Evolutionary conservation across 75 land plant species (phyloP).

Genomic region (Picea glauca): DNA sequence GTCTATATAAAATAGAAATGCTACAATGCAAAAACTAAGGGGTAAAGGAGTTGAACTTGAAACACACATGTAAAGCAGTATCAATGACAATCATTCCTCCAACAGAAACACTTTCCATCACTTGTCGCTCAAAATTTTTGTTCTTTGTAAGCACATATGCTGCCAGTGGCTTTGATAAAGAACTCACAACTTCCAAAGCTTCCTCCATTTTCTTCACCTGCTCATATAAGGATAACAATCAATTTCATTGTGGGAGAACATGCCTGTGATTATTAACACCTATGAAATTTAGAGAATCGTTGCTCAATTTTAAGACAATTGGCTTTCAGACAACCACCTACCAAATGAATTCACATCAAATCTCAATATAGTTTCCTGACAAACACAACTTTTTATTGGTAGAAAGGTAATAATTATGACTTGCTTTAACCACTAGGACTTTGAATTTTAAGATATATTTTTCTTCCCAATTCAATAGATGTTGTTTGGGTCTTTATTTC

Average conservation of each 20-base stretch:
- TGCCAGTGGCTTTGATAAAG: slow-evolving; percentile 64
- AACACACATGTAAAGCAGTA: slow-evolving; percentile 56
- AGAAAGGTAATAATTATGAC: too few species aligned
- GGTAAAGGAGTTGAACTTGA: not conserved
- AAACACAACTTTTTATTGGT: not conserved
- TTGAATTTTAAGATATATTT: not conserved
- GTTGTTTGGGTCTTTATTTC: too few species aligned
- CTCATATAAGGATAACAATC: not conserved
- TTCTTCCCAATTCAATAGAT: not conserved
- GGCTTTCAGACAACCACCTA: not conserved
- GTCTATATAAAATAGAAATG: not conserved
- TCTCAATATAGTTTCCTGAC: not conserved
- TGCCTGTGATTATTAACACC: not conserved
- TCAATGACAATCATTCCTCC: slow-evolving; percentile 78
- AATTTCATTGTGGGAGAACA: slow-evolving; percentile 2
- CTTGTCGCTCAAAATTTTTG: slow-evolving; percentile 43
- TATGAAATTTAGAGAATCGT: too few species aligned
- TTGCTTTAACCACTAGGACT: not conserved
- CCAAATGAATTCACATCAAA: not conserved
- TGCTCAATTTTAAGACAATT: not conserved
- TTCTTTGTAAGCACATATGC: slow-evolving; percentile 60
- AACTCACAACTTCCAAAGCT: slow-evolving; percentile 50
- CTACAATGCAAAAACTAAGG: not conserved
- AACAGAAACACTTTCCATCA: slow-evolving; percentile 45
- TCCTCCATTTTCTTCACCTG: slow-evolving; percentile 62